Evolutionary conservation across 2,329 filamentous ascomycete species (phyloP), one percentile per base, ranked within the genome.

Genomic region (Trichothecium sympodiale): DNA sequence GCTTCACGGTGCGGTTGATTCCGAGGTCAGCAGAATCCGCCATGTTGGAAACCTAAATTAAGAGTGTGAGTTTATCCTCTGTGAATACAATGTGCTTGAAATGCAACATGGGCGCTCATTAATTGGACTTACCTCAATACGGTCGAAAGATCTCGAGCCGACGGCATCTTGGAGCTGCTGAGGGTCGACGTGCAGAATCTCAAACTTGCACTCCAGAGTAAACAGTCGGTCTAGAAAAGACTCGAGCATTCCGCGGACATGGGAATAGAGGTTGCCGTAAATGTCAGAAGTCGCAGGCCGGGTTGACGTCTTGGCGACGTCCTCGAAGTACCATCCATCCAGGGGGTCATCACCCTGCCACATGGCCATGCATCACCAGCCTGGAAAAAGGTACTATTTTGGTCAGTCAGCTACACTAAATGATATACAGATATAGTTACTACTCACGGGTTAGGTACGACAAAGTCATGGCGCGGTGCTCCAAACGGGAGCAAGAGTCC

Each of bases 211-310:
- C 20, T 25, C 10, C 6, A 10, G 10, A 10, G 20, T 10, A 6
- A 10, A 25, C 6, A 25, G 20, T 6, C 20, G 20, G 10, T 6
- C 20, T 25, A 25, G 6, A 25, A 25, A 25, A 25, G 20, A 6
- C 20, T 25, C 10, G 6, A 25, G 10, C 6, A 10, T 25, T 25
- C 6, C 6, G 10, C 20, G 20, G 6, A 25, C 6, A 25, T 6
- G 20, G 20, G 8, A 20, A 15, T 20, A 61, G 0, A 67, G 45
- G 13, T 51, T 51, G 14, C 61, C 62, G 34, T 64, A 60, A 1
- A 57, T 29, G 35, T 67, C 62, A 8, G 49, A 43, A 34, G 45
- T 51, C 5, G 56, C 51, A 18, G n/a, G 38, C n/a, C 34, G 39
- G 14, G 8, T 43, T n/a, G 20, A 43, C 27, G n/a, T 41, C 9